Evolutionary conservation across 768 basidiomycete species (phyloP).

Genomic region (Tylopilus cervinicoccineus): DNA sequence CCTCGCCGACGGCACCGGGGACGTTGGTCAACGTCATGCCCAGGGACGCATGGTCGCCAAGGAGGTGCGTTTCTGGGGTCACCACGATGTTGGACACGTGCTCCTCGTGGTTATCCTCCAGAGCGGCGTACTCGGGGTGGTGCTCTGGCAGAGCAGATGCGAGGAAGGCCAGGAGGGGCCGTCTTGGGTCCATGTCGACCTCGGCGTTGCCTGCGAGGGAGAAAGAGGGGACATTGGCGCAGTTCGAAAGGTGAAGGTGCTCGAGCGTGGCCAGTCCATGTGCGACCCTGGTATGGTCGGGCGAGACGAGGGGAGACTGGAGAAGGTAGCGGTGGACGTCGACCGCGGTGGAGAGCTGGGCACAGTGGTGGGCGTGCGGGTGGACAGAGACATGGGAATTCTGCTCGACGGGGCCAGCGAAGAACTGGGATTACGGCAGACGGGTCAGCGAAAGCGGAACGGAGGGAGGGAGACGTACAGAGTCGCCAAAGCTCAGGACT

Average conservation of each 20-base stretch:
- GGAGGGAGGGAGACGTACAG: conserved; percentile 45
- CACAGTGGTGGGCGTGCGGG: conserved; percentile 55
- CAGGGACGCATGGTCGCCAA: conserved; percentile 40
- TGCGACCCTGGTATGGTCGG: conserved; percentile 10
- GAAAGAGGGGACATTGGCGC: conserved; percentile 38
- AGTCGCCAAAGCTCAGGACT: conserved; percentile 84
- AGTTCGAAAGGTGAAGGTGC: conserved; percentile 55
- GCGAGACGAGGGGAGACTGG: conserved; percentile 14
- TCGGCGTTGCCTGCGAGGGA: conserved; percentile 21
- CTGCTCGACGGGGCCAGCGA: conserved; percentile 46
- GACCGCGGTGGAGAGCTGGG: conserved; percentile 35
- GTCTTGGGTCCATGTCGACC: conserved; percentile 36
- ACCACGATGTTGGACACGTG: conserved; percentile 49
- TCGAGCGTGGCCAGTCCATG: conserved; percentile 31
- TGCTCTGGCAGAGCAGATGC: conserved; percentile 59
- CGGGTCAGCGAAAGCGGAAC: conserved; percentile 10
- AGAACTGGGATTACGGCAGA: conserved; percentile 53
- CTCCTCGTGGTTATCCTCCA: conserved; percentile 46
- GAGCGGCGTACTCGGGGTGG: conserved; percentile 36
- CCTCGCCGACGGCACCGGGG: conserved; percentile 75
- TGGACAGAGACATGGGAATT: conserved; percentile 33
- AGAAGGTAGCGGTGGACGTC: conserved; percentile 27
- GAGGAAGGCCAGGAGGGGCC: conserved; percentile 77
- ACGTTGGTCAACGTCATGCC: conserved; percentile 39
- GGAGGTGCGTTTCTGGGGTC: conserved; percentile 39